Percentiles rank a stretch among this genome's conserved stretches.
phyloP scores from a whole-genome alignment of 1,284 basidiomycete genomes.

The Ceratobasidium sp. region DNA sequence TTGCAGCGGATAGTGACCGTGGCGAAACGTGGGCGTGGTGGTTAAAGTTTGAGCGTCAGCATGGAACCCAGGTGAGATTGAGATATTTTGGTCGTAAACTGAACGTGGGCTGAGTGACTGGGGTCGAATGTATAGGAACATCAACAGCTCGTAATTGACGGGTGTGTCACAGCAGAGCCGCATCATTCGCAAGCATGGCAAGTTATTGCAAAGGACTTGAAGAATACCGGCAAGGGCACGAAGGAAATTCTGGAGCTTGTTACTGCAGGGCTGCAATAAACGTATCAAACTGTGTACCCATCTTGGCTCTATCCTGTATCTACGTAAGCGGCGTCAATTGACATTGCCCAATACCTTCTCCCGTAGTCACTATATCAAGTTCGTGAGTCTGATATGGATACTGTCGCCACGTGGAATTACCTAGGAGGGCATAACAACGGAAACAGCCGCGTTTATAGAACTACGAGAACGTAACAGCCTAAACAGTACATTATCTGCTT shows the following conservation, averaged over 20 bases:
- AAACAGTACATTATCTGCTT: constrained; percentile 12
- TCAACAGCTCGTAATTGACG: constrained; percentile 70
- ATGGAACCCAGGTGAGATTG: constrained; percentile 79
- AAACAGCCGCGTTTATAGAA: constrained; percentile 19
- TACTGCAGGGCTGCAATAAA: constrained; percentile 61
- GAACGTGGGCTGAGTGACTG: not conserved
- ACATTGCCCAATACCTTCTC: not conserved
- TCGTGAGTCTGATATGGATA: constrained; percentile 1
- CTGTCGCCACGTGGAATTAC: constrained; percentile 32
- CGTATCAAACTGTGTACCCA: not conserved
- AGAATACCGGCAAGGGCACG: constrained; percentile 71
- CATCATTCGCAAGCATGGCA: constrained; percentile 89
- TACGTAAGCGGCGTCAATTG: not conserved
- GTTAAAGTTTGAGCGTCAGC: constrained; percentile 91
- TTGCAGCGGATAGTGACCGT: constrained; percentile 69
- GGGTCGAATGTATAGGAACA: constrained; percentile 65
- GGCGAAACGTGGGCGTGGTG: constrained; percentile 97
- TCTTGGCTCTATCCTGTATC: not conserved
- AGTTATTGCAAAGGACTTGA: constrained; percentile 77
- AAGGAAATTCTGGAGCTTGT: constrained; percentile 81
- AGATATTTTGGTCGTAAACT: constrained; percentile 46
- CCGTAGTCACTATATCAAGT: not conserved
- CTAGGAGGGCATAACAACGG: constrained; percentile 37
- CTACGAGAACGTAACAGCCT: not conserved
- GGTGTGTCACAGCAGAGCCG: constrained; percentile 78